A percentile compares a stretch with the other conserved stretches of the same genome.
Conservation (phyloP, 1,284 basidiomycete genomes). For the Ceratobasidium sp. region DNA sequence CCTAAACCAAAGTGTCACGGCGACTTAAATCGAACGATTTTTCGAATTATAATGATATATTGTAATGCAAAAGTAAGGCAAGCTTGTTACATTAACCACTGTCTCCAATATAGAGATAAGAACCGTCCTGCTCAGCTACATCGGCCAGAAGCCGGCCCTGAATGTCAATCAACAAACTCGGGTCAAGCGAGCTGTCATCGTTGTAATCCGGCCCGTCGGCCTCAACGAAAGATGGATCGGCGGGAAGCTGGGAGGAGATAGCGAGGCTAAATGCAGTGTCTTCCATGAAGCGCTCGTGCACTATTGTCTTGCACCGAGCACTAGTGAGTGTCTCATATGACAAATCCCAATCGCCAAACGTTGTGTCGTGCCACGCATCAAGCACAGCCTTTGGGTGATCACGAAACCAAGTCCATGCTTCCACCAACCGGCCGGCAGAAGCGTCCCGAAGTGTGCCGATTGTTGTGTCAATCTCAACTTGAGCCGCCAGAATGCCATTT, state of each 20-base stretch:
- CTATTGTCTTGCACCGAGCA: not conserved
- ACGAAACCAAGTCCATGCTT: not conserved
- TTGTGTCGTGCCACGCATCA: not conserved
- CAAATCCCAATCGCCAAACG: conserved; percentile 14
- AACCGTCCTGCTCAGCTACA: not conserved
- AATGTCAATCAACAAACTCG: not conserved
- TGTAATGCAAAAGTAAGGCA: too few relatives aligned
- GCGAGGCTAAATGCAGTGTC: not conserved
- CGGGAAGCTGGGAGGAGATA: not conserved
- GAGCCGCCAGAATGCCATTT: not conserved
- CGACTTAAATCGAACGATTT: too few relatives aligned
- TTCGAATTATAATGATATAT: too few relatives aligned
- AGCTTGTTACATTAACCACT: too few relatives aligned
- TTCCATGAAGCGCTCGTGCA: not conserved
- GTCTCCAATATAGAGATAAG: too few relatives aligned
- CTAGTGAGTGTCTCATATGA: conserved; percentile 17
- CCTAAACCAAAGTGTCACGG: too few relatives aligned
- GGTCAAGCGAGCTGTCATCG: not conserved
- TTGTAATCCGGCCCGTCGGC: conserved; percentile 8
- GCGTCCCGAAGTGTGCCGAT: not conserved
- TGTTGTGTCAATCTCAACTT: conserved; percentile 11
- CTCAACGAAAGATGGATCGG: not conserved
- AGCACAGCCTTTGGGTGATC: not conserved
- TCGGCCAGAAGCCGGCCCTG: not conserved
- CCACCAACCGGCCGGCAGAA: not conserved